Evolutionary conservation across 2,329 filamentous ascomycete genomes (phyloP).

Genomic region (Penicillium vulpinum): DNA sequence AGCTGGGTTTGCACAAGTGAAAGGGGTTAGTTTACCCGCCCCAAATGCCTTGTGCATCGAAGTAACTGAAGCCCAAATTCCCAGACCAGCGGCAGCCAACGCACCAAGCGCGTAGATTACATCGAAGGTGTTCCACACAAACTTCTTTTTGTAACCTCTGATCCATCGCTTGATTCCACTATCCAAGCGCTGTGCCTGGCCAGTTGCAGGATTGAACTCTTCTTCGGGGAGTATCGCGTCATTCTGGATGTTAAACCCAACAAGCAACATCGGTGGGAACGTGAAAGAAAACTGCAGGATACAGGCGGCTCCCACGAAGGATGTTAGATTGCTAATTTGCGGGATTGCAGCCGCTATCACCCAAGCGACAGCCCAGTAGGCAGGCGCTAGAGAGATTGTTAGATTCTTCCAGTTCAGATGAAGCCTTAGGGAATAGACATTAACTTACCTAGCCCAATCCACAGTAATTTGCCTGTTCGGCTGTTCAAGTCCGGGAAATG

Average conservation of each 20-base stretch:
- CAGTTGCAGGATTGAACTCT: slow-evolving; percentile 21
- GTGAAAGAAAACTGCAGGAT: slow-evolving; percentile 34
- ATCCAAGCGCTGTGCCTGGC: slow-evolving; percentile 11
- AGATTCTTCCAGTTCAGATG: not conserved
- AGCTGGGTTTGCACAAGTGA: slow-evolving; percentile 18
- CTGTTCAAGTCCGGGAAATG: slow-evolving; percentile 13
- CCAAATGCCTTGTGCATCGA: slow-evolving; percentile 10
- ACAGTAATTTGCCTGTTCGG: slow-evolving; percentile 14
- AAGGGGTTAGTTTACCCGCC: slow-evolving; percentile 2
- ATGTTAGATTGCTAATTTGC: slow-evolving; percentile 28
- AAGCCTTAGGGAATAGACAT: not conserved
- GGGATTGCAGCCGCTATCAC: slow-evolving; percentile 31
- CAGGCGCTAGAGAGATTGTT: slow-evolving; percentile 10
- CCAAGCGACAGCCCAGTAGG: slow-evolving; percentile 33
- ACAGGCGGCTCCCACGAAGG: slow-evolving; percentile 30
- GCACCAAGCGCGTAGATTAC: slow-evolving; percentile 11
- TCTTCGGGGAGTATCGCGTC: slow-evolving; percentile 26
- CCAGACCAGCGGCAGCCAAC: slow-evolving; percentile 12
- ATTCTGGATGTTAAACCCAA: slow-evolving; percentile 32
- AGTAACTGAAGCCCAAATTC: slow-evolving; percentile 17
- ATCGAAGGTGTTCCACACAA: slow-evolving; percentile 18
- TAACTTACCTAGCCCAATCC: slow-evolving; percentile 13
- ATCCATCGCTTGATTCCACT: slow-evolving; percentile 14
- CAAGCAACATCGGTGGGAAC: slow-evolving; percentile 30
- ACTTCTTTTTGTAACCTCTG: slow-evolving; percentile 16